A percentile compares a stretch with the other conserved stretches of the same genome.
Evolutionary conservation across 495 filamentous ascomycete genomes (phyloP).

Genomic region (Penicillium flavigenum): DNA sequence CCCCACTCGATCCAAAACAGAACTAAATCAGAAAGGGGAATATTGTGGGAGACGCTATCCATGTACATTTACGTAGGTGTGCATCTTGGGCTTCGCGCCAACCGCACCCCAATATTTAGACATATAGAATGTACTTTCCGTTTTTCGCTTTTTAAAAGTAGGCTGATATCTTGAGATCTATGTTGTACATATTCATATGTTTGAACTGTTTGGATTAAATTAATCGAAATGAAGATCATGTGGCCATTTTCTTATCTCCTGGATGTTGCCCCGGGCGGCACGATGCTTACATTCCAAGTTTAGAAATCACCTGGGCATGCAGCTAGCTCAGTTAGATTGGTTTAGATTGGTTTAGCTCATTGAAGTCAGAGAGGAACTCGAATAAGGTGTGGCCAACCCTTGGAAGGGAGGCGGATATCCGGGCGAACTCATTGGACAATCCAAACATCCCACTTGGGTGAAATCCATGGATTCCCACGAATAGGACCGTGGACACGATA

Average conservation of each 20-base stretch:
- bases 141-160: too few species aligned
- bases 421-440: background rate
- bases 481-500: background rate
- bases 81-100: background rate
- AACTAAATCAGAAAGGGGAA: too few species aligned
- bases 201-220: background rate
- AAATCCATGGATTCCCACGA: background rate
- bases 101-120: background rate
- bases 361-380: background rate
- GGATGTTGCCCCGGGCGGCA: too few species aligned
- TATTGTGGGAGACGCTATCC: background rate
- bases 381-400: constrained; percentile 17
- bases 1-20: background rate
- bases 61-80: background rate
- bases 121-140: too few species aligned
- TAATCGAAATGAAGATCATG: too few species aligned
- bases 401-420: background rate
- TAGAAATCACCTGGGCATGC: background rate
- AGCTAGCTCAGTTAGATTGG: background rate
- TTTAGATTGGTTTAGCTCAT: background rate
- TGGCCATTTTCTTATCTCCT: background rate
- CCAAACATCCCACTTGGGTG: background rate
- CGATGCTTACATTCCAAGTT: too few species aligned
- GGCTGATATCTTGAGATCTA: too few species aligned
- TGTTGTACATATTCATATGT: background rate